These are phyloP conservation scores for Botrytis cinerea DNA, from an alignment of 2,329 filamentous ascomycete species.

Conservation along the genomic window DNA sequence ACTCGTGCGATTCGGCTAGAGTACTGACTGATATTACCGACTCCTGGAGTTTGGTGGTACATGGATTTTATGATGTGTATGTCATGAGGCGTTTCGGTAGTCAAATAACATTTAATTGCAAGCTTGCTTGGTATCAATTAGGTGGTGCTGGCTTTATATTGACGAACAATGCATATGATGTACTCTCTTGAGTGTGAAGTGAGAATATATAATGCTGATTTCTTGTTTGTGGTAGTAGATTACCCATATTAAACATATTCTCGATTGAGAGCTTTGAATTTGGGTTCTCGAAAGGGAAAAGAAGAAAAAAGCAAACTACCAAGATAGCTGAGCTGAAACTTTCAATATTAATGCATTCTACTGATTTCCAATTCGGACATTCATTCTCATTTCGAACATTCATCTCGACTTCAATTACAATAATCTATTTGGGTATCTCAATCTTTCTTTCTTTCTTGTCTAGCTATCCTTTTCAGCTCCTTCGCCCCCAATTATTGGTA, in stretches of 20 bases:
- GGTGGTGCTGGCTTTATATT: neutral
- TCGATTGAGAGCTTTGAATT: no score
- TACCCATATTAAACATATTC: neutral
- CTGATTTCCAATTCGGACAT: no score
- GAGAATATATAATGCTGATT: neutral
- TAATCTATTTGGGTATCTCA: neutral
- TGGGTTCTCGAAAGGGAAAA: neutral
- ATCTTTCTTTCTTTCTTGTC: neutral
- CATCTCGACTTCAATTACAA: neutral
- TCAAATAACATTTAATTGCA: neutral
- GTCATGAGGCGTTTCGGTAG: slow-evolving; percentile 22
- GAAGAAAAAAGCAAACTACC: neutral
- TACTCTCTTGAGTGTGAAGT: neutral
- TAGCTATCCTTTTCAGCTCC: neutral
- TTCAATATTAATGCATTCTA: neutral
- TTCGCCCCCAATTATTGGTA: neutral
- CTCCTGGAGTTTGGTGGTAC: slow-evolving; percentile 14
- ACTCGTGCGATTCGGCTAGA: neutral
- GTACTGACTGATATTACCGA: neutral
- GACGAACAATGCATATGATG: neutral
- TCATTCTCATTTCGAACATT: neutral
- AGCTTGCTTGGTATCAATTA: neutral
- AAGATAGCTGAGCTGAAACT: no score
- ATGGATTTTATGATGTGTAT: slow-evolving; percentile 15
- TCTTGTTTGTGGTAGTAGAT: neutral